A percentile compares a stretch with the other conserved stretches of the same genome.
phyloP scores from a whole-genome alignment of 2,329 filamentous ascomycete species.

The Teratosphaeria zuluensis region DNA sequence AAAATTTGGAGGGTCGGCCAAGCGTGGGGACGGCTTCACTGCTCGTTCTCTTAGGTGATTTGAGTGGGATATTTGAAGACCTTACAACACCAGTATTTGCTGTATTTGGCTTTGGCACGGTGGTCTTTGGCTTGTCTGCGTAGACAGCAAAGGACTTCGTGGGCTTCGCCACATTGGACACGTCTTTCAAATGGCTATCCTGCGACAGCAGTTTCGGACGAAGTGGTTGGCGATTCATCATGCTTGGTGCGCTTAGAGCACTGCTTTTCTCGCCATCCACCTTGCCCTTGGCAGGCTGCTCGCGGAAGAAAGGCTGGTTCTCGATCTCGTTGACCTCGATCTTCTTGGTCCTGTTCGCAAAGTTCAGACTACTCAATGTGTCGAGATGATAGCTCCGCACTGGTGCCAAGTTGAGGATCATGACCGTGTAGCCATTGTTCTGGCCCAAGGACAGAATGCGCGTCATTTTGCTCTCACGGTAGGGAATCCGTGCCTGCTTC shows the following conservation, averaged over 20 bases:
- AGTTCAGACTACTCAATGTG: constrained; percentile 85
- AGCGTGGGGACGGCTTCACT: constrained; percentile 28
- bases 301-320: constrained; percentile 74
- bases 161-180: constrained; percentile 54
- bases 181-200: constrained; percentile 49
- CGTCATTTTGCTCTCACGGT: constrained; percentile 95
- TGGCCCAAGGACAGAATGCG: constrained; percentile 84
- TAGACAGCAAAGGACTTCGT: constrained; percentile 81
- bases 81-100: constrained; percentile 9
- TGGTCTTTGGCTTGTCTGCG: constrained; percentile 57
- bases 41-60: constrained; percentile 34
- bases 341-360: constrained; percentile 89
- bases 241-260: constrained; percentile 21
- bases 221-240: constrained; percentile 60
- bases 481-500: constrained; percentile 69
- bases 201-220: constrained; percentile 66
- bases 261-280: constrained; percentile 28
- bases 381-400: constrained; percentile 89
- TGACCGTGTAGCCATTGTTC: constrained; percentile 89
- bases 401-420: constrained; percentile 91
- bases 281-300: constrained; percentile 20
- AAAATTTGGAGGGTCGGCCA: constrained; percentile 30
- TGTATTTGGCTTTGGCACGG: constrained; percentile 3
- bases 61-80: constrained; percentile 15
- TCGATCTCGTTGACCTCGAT: constrained; percentile 94